These are phyloP conservation scores for Starmerella tilneyi DNA, from an alignment of 805 yeast genomes.

Conservation along the genomic window DNA sequence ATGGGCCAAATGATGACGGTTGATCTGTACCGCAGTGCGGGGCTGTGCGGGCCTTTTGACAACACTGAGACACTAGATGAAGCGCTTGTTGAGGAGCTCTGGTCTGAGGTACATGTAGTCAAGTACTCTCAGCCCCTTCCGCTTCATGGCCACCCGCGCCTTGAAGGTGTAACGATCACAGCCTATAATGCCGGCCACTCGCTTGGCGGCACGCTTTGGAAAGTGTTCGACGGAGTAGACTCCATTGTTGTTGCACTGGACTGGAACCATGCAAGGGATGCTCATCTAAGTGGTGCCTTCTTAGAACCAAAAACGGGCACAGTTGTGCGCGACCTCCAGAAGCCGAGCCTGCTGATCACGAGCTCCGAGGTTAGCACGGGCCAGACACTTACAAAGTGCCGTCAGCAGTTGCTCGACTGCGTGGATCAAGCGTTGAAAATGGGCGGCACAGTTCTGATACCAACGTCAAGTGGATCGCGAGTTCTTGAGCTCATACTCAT, in stretches of 20 bases:
- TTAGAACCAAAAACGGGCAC: constrained; percentile 47
- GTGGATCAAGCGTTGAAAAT: constrained; percentile 56
- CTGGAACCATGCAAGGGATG: constrained; percentile 91
- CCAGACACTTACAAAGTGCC: constrained; percentile 24
- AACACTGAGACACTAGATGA: constrained; percentile 45
- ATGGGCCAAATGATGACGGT: constrained; percentile 76
- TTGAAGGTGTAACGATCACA: constrained; percentile 41
- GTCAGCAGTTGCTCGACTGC: constrained; percentile 51
- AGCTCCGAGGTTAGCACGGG: constrained; percentile 52
- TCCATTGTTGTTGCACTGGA: constrained; percentile 78
- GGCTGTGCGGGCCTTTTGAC: constrained; percentile 60
- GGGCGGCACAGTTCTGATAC: constrained; percentile 75
- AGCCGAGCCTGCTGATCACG: constrained; percentile 79
- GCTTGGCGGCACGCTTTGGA: constrained; percentile 89
- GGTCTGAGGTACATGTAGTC: constrained; percentile 57
- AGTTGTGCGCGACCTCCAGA: constrained; percentile 44
- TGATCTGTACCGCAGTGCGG: constrained; percentile 66
- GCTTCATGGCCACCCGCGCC: constrained; percentile 14
- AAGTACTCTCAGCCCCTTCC: constrained; percentile 63
- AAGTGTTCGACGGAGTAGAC: constrained; percentile 60
- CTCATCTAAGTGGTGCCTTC: constrained; percentile 67
- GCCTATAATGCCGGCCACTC: constrained; percentile 89
- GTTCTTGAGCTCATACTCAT: constrained; percentile 67
- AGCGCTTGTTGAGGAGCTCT: constrained; percentile 67
- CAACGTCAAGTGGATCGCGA: constrained; percentile 71